phyloP scores from a whole-genome alignment of 2,329 filamentous ascomycete genomes.

The Nothopassalora personata region DNA sequence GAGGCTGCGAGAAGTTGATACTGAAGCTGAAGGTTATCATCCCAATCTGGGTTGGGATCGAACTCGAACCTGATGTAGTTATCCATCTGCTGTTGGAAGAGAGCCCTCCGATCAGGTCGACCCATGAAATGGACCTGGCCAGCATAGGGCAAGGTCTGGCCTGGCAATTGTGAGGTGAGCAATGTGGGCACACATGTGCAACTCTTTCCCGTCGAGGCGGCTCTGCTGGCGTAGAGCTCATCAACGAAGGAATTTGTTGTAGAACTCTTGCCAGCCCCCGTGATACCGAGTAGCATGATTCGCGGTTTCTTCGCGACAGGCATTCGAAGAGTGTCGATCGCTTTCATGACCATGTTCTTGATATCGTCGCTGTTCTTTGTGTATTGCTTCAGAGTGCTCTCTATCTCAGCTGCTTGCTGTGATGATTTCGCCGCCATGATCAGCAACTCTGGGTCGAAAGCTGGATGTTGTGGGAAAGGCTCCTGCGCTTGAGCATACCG shows the following conservation, averaged over 20 bases:
- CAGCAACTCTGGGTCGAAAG: background rate
- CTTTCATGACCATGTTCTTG: background rate
- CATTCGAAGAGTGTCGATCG: background rate
- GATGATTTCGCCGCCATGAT: too few relatives aligned
- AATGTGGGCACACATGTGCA: background rate
- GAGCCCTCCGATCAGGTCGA: background rate
- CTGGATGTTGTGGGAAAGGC: background rate
- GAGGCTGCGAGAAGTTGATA: background rate
- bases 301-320: background rate
- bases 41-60: constrained; percentile 3
- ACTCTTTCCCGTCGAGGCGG: background rate
- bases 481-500: background rate
- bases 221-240: background rate
- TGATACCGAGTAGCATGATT: background rate
- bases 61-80: too few relatives aligned
- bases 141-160: background rate
- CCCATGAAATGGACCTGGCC: background rate
- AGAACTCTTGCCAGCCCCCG: background rate
- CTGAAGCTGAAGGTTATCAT: background rate
- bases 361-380: background rate
- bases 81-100: background rate
- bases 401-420: background rate
- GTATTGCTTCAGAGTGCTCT: background rate
- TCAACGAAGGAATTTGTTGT: background rate
- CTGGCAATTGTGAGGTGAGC: background rate